Evolutionary conservation across 2,329 filamentous ascomycete species (phyloP), one percentile per base, ranked within the genome.

Genomic region (Dactylellina cionopaga): DNA sequence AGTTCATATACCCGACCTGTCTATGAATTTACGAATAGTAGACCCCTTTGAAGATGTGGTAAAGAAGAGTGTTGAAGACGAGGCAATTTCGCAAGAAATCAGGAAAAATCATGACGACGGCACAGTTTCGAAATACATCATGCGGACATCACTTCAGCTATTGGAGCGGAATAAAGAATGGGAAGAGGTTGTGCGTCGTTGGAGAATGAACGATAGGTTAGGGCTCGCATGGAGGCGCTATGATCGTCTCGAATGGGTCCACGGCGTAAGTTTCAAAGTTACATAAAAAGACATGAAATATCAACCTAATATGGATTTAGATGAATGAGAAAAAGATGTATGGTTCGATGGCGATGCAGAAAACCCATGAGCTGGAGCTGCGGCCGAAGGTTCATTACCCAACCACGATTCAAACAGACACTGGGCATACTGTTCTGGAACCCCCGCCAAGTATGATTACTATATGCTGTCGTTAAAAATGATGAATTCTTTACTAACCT

Each of bases 141-240:
- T 90, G 49, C 80, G 81, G 46, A 82, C 83, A 29, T 89, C 86
- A 76, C 80, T 90, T n/a, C 81, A 84, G 5, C 85, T 89, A 80
- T 81, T 90, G 0, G 79, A 83, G 72, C 81, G 84, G 22, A 82
- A 84, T 31, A 80, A 83, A 0, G 86, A 89, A 76, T 90, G 87
- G 86, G 80, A 82, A 5, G 83, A 87, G 49, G 83, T 90, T 1
- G 77, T 89, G 10, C 82, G 85, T 33, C 78, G 81, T n/a, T 90
- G 88, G 88, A 81, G 83, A 2, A 83, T 83, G 54, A 80, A 83
- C 19, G 84, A 86, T 68, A 84, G 84, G 24, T 86, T 90, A 77
- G 88, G 88, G 2, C 82, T 90, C 49, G 88, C 87, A 2, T 90
- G 88, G 88, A 88, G 88, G 78, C 83, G 88, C 46, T 90, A 90